These are phyloP conservation scores for Debaryomyces fabryi DNA, from an alignment of 1,139 yeast species.

Conservation along the genomic window DNA sequence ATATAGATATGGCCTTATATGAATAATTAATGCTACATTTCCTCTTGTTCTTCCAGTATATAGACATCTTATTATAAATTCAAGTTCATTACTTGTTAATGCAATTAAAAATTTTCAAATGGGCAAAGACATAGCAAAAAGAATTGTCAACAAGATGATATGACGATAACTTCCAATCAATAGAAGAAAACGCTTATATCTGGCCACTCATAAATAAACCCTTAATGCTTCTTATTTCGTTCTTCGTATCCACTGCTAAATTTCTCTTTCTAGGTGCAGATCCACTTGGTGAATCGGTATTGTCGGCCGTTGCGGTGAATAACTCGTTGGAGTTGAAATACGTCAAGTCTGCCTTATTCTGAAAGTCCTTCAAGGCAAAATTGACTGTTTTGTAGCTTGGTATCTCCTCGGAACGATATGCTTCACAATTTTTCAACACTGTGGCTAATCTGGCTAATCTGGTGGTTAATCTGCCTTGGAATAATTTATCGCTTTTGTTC, in stretches of 20 bases:
- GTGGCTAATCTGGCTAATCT: slow-evolving; percentile 29
- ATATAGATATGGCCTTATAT: not conserved
- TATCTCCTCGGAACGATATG: slow-evolving; percentile 36
- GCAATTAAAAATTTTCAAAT: not conserved
- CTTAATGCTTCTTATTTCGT: slow-evolving; percentile 46
- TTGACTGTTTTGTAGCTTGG: slow-evolving; percentile 36
- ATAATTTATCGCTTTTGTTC: slow-evolving; percentile 27
- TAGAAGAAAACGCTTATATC: slow-evolving; percentile 14
- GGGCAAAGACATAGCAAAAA: not conserved
- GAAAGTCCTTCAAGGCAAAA: slow-evolving; percentile 39
- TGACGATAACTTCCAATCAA: not conserved
- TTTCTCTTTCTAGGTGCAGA: slow-evolving; percentile 27
- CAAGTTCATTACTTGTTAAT: not conserved
- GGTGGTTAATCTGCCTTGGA: slow-evolving; percentile 26
- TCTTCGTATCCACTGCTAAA: slow-evolving; percentile 39
- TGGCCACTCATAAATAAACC: slow-evolving; percentile 51
- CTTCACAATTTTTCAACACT: slow-evolving; percentile 28
- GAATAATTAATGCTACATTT: not conserved
- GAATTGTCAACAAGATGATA: not conserved
- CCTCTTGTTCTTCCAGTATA: not conserved
- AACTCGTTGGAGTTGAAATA: slow-evolving; percentile 36
- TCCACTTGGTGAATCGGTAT: slow-evolving; percentile 13
- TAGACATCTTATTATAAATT: not conserved
- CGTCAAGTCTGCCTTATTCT: slow-evolving; percentile 39
- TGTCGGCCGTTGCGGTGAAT: slow-evolving; percentile 21